Conservation (phyloP, 1,139 yeast genomes). For the Candida sp. region DNA sequence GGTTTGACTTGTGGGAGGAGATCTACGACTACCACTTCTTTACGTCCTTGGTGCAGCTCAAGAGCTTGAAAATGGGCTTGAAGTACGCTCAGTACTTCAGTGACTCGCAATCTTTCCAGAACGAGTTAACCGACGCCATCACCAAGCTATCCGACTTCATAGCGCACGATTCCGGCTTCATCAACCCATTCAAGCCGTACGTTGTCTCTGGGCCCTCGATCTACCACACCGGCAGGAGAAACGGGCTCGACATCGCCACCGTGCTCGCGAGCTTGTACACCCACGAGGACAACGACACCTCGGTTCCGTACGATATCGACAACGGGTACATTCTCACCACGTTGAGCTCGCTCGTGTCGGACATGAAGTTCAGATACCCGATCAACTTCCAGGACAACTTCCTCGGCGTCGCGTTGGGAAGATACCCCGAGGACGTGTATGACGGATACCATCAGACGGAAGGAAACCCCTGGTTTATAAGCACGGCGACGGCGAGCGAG, state of each 20-base stretch:
- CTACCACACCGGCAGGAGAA: slow-evolving; percentile 43
- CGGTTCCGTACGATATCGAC: slow-evolving; percentile 58
- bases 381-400: slow-evolving; percentile 56
- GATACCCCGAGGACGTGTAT: slow-evolving; percentile 94
- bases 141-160: slow-evolving; percentile 36
- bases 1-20: slow-evolving; percentile 97
- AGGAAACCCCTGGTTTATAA: slow-evolving; percentile 96
- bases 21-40: slow-evolving; percentile 75
- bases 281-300: slow-evolving; percentile 33
- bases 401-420: slow-evolving; percentile 78
- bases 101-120: slow-evolving; percentile 29
- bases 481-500: slow-evolving; percentile 84
- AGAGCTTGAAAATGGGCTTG: slow-evolving; percentile 67
- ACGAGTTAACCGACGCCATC: slow-evolving; percentile 25
- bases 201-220: slow-evolving; percentile 71
- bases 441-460: slow-evolving; percentile 75
- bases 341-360: slow-evolving; percentile 57
- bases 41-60: slow-evolving; percentile 74
- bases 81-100: slow-evolving; percentile 42
- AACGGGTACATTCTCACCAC: slow-evolving; percentile 62
- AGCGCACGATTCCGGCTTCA: slow-evolving; percentile 19
- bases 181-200: slow-evolving; percentile 39
- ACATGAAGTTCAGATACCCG: slow-evolving; percentile 78
- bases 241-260: slow-evolving; percentile 83
- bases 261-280: slow-evolving; percentile 70